Percentiles rank a stretch among this genome's conserved stretches.
Evolutionary conservation across 306 rosid genomes (phyloP).

Genomic region (Dryas alaskensis): DNA sequence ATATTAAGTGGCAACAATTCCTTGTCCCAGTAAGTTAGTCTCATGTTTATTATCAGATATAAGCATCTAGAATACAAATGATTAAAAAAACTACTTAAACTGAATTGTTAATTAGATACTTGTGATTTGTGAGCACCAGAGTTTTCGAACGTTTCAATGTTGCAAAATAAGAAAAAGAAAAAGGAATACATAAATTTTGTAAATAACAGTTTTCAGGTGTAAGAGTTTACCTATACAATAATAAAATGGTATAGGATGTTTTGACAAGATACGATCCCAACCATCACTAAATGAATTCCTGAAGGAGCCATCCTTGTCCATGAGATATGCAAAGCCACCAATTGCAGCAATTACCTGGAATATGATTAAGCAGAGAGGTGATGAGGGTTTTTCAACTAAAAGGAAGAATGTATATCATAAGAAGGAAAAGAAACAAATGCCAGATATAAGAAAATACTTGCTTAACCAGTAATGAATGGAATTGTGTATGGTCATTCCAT

Average conservation of each 20-base stretch:
- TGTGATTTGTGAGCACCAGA: neutral
- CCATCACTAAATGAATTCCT: constrained; percentile 93
- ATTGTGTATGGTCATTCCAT: neutral
- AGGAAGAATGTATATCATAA: constrained; percentile 8
- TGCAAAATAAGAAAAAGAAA: neutral
- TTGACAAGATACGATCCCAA: constrained; percentile 95
- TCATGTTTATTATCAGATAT: neutral
- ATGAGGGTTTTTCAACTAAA: neutral
- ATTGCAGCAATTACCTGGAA: constrained; percentile 79
- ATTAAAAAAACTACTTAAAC: neutral
- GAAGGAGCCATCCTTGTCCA: constrained; percentile 95
- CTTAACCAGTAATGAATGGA: neutral
- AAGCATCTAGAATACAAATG: neutral
- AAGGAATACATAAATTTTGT: constrained; percentile 10
- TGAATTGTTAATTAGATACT: neutral
- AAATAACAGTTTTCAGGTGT: neutral
- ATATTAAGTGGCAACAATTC: neutral
- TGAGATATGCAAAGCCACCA: constrained; percentile 83
- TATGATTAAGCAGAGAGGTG: constrained; percentile 21
- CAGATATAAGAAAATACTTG: neutral
- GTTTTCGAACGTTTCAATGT: neutral
- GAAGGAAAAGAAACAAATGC: neutral
- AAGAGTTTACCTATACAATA: constrained; percentile 76
- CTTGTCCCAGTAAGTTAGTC: neutral
- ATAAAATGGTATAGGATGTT: constrained; percentile 94